These are phyloP conservation scores for Paragyromitra xinjiangensis DNA, from an alignment of 495 filamentous ascomycete genomes.

Conservation along the genomic window DNA sequence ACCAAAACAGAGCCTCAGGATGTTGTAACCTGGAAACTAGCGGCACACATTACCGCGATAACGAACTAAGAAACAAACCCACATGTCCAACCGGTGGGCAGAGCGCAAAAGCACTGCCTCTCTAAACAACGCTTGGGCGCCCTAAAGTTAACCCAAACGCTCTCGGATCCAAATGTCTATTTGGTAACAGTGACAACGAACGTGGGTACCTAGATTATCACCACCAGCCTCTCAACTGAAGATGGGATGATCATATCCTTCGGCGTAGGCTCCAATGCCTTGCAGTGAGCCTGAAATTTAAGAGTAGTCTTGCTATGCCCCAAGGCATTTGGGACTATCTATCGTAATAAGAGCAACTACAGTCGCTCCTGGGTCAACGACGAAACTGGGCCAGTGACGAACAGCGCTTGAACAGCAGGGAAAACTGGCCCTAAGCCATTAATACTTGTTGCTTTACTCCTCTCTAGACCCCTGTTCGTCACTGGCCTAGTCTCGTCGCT, in stretches of 20 bases:
- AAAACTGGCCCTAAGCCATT: no score
- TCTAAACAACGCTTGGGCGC: no score
- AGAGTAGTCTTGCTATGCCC: neutral
- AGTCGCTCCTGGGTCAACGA: no score
- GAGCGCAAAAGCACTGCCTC: no score
- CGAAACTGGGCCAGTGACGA: no score
- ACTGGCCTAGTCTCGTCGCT: no score
- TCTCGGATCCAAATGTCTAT: neutral
- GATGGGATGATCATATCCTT: neutral
- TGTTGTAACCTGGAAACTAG: no score
- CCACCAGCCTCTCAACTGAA: neutral
- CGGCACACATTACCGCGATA: no score
- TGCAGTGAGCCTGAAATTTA: neutral
- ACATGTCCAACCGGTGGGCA: neutral
- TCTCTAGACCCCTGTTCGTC: no score
- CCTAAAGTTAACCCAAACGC: neutral
- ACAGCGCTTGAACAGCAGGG: no score
- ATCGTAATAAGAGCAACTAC: neutral
- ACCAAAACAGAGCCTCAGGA: no score
- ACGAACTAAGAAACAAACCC: neutral
- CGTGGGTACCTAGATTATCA: neutral
- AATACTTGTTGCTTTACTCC: no score
- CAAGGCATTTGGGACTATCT: neutral
- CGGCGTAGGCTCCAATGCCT: neutral
- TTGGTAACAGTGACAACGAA: neutral